Percentiles rank a stretch among this genome's conserved stretches.
These are phyloP conservation scores for Elsinoe australis DNA, from an alignment of 2,329 filamentous ascomycete genomes.

Conservation along the genomic window DNA sequence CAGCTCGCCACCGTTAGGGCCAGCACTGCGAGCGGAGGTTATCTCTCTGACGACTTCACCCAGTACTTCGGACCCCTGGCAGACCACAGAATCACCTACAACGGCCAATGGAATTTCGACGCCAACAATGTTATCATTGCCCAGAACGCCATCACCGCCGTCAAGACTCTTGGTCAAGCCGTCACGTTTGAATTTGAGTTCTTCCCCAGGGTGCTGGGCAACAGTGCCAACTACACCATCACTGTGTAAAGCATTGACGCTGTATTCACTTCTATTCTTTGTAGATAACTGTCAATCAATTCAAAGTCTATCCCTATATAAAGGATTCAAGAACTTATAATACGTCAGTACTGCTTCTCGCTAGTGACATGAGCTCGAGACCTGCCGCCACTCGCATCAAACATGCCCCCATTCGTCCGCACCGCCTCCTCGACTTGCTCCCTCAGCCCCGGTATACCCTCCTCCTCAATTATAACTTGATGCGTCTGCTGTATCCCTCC, in stretches of 20 bases:
- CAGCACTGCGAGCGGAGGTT: slow-evolving; percentile 41
- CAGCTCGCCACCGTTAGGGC: slow-evolving; percentile 47
- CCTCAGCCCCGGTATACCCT: too few relatives aligned
- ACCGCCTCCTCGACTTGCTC: too few relatives aligned
- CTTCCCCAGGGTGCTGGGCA: slow-evolving; percentile 45
- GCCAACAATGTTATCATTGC: slow-evolving; percentile 41
- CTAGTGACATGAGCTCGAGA: too few relatives aligned
- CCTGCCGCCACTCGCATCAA: too few relatives aligned
- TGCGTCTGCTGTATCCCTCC: too few relatives aligned
- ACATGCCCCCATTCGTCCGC: too few relatives aligned
- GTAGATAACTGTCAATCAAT: neutral
- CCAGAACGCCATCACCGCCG: slow-evolving; percentile 38
- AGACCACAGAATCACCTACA: slow-evolving; percentile 41
- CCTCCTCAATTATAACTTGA: too few relatives aligned
- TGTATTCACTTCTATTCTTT: neutral
- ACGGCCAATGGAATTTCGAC: slow-evolving; percentile 47
- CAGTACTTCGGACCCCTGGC: slow-evolving; percentile 47
- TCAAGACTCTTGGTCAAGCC: slow-evolving; percentile 39
- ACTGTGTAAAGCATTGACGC: slow-evolving; percentile 28
- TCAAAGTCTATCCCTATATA: neutral
- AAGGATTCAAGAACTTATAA: neutral
- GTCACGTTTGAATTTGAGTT: slow-evolving; percentile 50
- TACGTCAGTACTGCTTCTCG: neutral
- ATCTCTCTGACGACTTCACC: slow-evolving; percentile 52
- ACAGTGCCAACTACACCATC: slow-evolving; percentile 44